Evolutionary conservation across 2,329 filamentous ascomycete species (phyloP).

Genomic region (Ophiocordyceps polyrhachis-furcata): DNA sequence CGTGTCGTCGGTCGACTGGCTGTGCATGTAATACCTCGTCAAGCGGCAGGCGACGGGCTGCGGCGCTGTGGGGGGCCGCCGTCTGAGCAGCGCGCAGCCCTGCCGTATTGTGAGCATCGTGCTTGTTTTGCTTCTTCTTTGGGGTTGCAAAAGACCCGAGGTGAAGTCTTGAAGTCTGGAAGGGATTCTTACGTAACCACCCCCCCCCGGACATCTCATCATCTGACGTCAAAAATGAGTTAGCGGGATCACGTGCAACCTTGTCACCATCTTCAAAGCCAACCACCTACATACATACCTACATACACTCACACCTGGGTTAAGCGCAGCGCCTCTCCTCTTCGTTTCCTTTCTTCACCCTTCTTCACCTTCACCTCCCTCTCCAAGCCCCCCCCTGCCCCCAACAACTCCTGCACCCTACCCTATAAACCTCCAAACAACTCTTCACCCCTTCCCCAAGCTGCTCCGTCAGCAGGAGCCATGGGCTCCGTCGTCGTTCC

Average conservation of each 20-base stretch:
- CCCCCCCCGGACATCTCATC: too few species aligned
- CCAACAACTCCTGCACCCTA: not conserved
- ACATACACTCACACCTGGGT: too few species aligned
- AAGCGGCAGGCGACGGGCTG: not conserved
- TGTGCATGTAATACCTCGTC: not conserved
- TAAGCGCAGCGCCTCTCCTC: too few species aligned
- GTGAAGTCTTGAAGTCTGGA: not conserved
- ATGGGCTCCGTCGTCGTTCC: conserved; percentile 81
- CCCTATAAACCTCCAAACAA: not conserved
- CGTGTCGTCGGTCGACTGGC: not conserved
- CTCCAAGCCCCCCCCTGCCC: too few species aligned
- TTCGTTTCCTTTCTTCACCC: not conserved
- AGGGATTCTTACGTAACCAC: not conserved
- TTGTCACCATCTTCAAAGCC: not conserved
- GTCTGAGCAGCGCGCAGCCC: not conserved
- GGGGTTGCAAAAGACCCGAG: not conserved
- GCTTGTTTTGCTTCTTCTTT: too few species aligned
- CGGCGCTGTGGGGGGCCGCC: too few species aligned
- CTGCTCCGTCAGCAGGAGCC: not conserved
- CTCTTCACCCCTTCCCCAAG: not conserved
- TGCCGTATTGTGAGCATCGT: not conserved
- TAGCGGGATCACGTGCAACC: not conserved
- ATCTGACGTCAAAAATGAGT: not conserved
- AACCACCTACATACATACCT: too few species aligned
- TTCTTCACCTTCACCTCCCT: not conserved